Base-by-base conservation (phyloP, 352 stramenopile species). In the Pythium oligandrum region DNA sequence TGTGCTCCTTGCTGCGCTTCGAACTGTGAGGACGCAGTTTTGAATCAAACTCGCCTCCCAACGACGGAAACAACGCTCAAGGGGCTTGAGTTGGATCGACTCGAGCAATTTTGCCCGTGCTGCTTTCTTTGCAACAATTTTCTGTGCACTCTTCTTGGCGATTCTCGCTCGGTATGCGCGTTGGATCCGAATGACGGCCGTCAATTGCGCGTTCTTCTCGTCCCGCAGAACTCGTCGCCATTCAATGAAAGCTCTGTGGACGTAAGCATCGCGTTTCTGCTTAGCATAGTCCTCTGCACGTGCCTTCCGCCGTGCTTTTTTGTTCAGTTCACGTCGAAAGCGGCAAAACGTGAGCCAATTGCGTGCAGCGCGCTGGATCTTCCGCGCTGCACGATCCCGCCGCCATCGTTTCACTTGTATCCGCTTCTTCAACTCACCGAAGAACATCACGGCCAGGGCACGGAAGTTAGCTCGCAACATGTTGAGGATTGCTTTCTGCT, bases 41-140 rank as follows among this genome's bases (percentile, higher is more conserved):
- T 91, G 73, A 0, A 89, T 65, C 45, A 86, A 6, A 0, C 55
- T 35, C 6, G 54, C 50, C 44, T 89, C 76, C 81, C 81, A 89
- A 40, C 58, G 60, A 17, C 64, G 75, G 48, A 91, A 91, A 37
- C 64, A 81, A 2, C 70, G 64, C 48, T 83, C 76, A 2, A 89
- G 45, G 6, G 78, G 81, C 37, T 84, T 88, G 48, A 71, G 62
- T 4, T 73, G 68, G 1, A 73, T 63, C 38, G 66, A 61, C 17
- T 66, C 70, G 11, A 91, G 43, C 32, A 88, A 39, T 17, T 63
- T 61, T 44, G 59, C 64, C 11, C 83, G 76, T 4, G 69, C 66
- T 40, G 74, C 72, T 40, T 68, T 71, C 57, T 88, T 89, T 4
- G 64, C 61, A 32, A 89, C 52, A 1, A 80, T 35, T 4, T 60